phyloP scores from a whole-genome alignment of 176 grass and related monocot genomes.

The Cymbopogon citratus region DNA sequence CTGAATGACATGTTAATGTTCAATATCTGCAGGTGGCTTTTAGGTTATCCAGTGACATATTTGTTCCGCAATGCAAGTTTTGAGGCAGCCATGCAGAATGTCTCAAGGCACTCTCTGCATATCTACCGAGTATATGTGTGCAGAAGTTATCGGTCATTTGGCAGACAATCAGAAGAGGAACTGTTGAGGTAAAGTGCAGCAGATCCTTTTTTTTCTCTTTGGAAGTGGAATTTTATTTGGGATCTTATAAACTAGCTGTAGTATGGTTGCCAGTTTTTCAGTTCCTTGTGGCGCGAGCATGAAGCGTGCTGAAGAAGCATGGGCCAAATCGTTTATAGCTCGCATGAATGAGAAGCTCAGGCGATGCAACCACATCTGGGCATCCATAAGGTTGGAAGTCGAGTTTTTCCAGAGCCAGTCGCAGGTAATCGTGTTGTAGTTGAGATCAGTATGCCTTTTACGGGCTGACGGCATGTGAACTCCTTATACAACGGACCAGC shows the following conservation, averaged over 20 bases:
- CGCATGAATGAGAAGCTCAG: conserved; percentile 41
- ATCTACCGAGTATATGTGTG: conserved; percentile 66
- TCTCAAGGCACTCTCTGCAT: conserved; percentile 64
- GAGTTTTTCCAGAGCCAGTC: conserved; percentile 43
- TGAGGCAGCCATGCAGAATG: conserved; percentile 36
- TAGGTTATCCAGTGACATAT: conserved; percentile 82
- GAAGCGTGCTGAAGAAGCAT: conserved; percentile 54
- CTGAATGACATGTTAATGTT: background rate
- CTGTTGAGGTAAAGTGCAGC: conserved; percentile 56
- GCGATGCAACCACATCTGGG: conserved; percentile 47
- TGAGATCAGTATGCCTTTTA: background rate
- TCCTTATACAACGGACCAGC: background rate
- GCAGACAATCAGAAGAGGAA: conserved; percentile 54
- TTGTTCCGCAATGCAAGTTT: conserved; percentile 54
- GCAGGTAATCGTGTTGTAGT: conserved; percentile 33
- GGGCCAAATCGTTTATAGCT: conserved; percentile 54
- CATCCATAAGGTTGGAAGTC: conserved; percentile 51
- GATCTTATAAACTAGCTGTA: conserved; percentile 10
- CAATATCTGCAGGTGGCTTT: conserved; percentile 68
- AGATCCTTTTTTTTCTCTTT: background rate
- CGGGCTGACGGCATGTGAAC: background rate
- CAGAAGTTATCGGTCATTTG: conserved; percentile 16
- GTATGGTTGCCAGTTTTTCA: conserved; percentile 56
- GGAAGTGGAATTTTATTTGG: background rate
- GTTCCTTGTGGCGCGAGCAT: conserved; percentile 49